Base-by-base conservation (phyloP, 2,329 filamentous ascomycete species). In the Pseudocercospora eumusae region DNA sequence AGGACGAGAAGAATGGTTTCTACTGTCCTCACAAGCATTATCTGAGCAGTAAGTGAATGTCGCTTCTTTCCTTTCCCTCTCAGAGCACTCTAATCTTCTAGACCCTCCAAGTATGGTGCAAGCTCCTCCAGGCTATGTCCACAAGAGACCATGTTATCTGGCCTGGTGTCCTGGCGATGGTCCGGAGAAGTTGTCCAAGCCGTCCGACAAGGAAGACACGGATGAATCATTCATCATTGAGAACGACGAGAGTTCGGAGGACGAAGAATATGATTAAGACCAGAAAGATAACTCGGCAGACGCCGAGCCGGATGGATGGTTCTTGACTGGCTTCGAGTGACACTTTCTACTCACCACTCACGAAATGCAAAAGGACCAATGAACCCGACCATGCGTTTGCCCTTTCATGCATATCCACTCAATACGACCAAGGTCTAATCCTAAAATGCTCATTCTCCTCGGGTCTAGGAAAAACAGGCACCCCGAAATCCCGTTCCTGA, bases 351-450 rank as follows among this genome's bases (percentile, higher is more conserved):
- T 28, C 28, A 31, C 1, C 8, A 31, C 4, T 31, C 4, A 31
- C 27, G 8, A 3, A 13, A 11, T 1, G 28, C 2, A 6, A 31
- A 31, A 31, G 4, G 10, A 31, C 13, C 28, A 13, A 31, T 11
- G 11, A 4, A 15, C 11, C 31, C 31, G 11, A 33, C 11, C 31
- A 13, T 33, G 11, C 31, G 15, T 15, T 11, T 15, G 2, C 31
- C 42, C 42, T 23, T 7, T 18, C 36, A 2, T 18, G 10, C 3
- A 33, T 13, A 9, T 53, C 50, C 9, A 44, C n/a, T 57, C 69
- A 78, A 60, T 76, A 73, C 40, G 74, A 76, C 65, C 75, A 79
- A 11, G 76, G 72, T 53, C 77, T 64, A 2, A 76, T 65, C 25
- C 62, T 66, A 59, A 69, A 77, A 58, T 59, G 57, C 67, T 70